These are phyloP conservation scores for Castanospermum australe DNA, from an alignment of 306 rosid species.

Conservation along the genomic window DNA sequence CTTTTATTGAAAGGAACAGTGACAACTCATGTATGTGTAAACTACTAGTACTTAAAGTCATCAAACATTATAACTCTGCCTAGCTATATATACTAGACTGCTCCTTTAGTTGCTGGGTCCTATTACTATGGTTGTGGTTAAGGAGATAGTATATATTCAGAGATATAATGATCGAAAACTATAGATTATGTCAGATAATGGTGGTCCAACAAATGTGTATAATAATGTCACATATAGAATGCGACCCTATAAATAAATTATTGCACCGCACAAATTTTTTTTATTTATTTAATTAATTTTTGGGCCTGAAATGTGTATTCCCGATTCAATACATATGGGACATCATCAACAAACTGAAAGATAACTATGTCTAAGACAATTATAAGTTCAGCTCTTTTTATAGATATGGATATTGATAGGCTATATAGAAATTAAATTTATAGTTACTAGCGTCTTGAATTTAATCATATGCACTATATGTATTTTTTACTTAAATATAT, in stretches of 20 bases:
- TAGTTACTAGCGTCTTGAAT: neutral
- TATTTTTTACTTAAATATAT: too few relatives aligned
- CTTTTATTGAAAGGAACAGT: neutral
- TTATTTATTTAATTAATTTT: neutral
- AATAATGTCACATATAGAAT: conserved; percentile 10
- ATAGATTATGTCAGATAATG: conserved; percentile 30
- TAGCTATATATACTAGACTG: conserved; percentile 12
- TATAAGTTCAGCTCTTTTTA: neutral
- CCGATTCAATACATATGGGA: neutral
- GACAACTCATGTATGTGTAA: neutral
- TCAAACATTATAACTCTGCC: neutral
- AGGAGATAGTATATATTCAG: conserved; percentile 11
- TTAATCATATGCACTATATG: neutral
- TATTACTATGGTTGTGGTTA: neutral
- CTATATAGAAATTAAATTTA: neutral
- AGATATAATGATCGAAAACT: conserved; percentile 1
- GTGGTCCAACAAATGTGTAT: conserved; percentile 36
- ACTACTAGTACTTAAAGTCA: neutral
- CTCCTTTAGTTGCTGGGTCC: conserved; percentile 13
- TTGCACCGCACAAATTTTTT: conserved; percentile 8
- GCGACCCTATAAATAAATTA: conserved; percentile 21
- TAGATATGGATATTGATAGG: neutral
- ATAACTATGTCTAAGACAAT: conserved; percentile 8
- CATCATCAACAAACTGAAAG: neutral
- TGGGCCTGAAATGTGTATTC: neutral